phyloP scores from a whole-genome alignment of 2,329 filamentous ascomycete genomes.

The Colletotrichum cordylinicola region DNA sequence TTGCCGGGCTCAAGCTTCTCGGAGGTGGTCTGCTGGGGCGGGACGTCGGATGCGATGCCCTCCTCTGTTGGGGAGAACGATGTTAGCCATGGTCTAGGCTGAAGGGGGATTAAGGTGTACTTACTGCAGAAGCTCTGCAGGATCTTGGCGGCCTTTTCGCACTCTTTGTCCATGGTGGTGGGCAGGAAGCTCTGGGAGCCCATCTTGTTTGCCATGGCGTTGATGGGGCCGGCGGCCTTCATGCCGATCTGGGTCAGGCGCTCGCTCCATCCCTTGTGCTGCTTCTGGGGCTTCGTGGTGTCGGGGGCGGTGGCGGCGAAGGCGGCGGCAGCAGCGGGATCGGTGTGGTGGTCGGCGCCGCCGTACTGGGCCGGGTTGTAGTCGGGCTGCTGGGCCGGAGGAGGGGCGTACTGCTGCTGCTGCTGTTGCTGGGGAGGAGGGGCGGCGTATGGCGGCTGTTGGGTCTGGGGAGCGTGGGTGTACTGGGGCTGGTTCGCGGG shows the following conservation, averaged over 20 bases:
- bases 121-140: slow-evolving; percentile 84
- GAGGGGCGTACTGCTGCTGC: not conserved
- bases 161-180: slow-evolving; percentile 84
- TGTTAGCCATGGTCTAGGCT: slow-evolving; percentile 15
- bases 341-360: slow-evolving; percentile 8
- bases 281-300: slow-evolving; percentile 2
- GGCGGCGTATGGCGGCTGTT: not conserved
- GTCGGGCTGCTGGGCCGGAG: not conserved
- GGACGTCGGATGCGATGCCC: slow-evolving; percentile 53
- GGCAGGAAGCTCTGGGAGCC: slow-evolving; percentile 89
- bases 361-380: slow-evolving; percentile 17
- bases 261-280: slow-evolving; percentile 19
- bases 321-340: slow-evolving; percentile 3
- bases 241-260: slow-evolving; percentile 34
- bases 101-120: slow-evolving; percentile 29
- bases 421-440: not conserved
- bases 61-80: slow-evolving; percentile 43
- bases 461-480: slow-evolving; percentile 8
- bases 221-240: slow-evolving; percentile 74
- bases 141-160: slow-evolving; percentile 88
- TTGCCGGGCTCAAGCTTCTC: slow-evolving; percentile 25
- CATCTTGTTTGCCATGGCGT: slow-evolving; percentile 80
- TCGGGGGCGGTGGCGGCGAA: not conserved
- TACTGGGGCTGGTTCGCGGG: slow-evolving; percentile 16
- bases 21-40: slow-evolving; percentile 21